Conservation (phyloP, 192 early-diverging fungal species). For the Coemansia nantahalensis region DNA sequence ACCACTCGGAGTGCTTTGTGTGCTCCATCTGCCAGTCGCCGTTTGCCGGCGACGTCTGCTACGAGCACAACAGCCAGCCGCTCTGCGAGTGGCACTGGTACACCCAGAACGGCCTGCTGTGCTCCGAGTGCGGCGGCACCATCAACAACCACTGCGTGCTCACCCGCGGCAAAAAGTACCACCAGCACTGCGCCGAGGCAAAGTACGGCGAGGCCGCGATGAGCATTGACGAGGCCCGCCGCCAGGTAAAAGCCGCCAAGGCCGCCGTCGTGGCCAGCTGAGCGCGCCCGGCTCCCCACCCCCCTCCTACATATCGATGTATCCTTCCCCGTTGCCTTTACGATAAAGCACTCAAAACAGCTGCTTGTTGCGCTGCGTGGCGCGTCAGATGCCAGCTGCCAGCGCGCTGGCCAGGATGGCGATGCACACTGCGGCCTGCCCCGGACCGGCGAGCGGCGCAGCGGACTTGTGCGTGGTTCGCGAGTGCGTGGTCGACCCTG, state of each 20-base stretch:
- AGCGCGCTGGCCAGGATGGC: background rate
- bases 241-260: slow-evolving; percentile 34
- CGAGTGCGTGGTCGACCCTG: background rate
- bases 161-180: slow-evolving; percentile 53
- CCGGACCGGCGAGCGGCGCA: background rate
- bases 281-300: background rate
- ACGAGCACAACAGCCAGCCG: slow-evolving; percentile 52
- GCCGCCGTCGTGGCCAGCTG: background rate
- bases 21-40: slow-evolving; percentile 55
- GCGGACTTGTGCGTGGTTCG: background rate
- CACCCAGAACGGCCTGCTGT: slow-evolving; percentile 50
- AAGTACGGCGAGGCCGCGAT: slow-evolving; percentile 49
- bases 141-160: slow-evolving; percentile 53
- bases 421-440: background rate
- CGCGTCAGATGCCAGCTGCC: background rate
- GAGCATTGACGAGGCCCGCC: slow-evolving; percentile 41
- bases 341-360: too few species aligned
- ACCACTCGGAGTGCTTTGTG: slow-evolving; percentile 53
- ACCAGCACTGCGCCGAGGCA: slow-evolving; percentile 47
- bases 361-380: too few species aligned
- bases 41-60: slow-evolving; percentile 53
- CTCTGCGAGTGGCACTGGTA: slow-evolving; percentile 56
- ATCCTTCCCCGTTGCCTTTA: too few species aligned
- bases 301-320: too few species aligned
- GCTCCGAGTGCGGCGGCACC: slow-evolving; percentile 51